Conservation (phyloP, 1,284 basidiomycete species). For the Apiotrichum veenhuisii region DNA sequence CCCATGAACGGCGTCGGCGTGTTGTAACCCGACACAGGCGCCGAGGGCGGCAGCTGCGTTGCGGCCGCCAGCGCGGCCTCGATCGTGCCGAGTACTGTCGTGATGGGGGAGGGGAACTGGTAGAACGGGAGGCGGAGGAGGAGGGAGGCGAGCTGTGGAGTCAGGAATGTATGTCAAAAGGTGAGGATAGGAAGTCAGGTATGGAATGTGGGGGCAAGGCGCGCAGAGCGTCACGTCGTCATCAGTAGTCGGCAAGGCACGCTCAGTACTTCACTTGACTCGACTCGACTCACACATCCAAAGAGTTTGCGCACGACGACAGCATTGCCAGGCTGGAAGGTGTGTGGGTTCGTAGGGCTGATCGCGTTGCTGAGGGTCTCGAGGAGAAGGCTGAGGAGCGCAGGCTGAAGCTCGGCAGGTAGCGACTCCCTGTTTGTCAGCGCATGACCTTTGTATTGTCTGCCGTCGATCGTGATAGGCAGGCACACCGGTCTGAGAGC, state of each 20-base stretch:
- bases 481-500: no score
- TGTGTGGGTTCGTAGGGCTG: constrained; percentile 32
- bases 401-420: constrained; percentile 39
- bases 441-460: no score
- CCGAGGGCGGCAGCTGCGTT: constrained; percentile 32
- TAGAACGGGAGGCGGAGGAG: constrained; percentile 41
- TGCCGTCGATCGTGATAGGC: no score
- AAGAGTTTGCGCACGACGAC: constrained; percentile 79
- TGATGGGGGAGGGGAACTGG: constrained; percentile 37
- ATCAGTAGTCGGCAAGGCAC: no score
- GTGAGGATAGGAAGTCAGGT: no score
- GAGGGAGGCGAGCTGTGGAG: constrained; percentile 43
- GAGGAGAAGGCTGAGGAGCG: constrained; percentile 42
- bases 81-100: constrained; percentile 38
- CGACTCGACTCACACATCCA: constrained; percentile 65
- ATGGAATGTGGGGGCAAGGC: no score
- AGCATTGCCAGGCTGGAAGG: constrained; percentile 38
- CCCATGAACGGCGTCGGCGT: constrained; percentile 51
- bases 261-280: no score
- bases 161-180: no score
- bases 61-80: constrained; percentile 30
- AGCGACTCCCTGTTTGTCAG: constrained; percentile 43
- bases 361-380: constrained; percentile 37
- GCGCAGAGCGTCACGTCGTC: no score
- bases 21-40: constrained; percentile 37